These are phyloP conservation scores for Scytalidium lignicola DNA, from an alignment of 2,329 filamentous ascomycete genomes.

Conservation along the genomic window DNA sequence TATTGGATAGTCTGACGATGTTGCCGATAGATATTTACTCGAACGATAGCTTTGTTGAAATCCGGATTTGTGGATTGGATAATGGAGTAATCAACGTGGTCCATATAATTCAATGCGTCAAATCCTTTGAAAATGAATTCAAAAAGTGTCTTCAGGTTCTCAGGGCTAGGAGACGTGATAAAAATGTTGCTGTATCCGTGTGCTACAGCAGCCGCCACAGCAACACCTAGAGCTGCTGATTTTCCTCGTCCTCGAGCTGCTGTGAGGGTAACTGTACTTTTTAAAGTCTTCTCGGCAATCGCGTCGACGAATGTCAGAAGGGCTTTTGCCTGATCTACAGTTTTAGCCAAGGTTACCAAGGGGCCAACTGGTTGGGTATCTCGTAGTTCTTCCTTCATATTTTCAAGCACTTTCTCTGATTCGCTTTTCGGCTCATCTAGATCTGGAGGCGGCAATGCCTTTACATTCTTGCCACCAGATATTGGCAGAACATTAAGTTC, in stretches of 20 bases:
- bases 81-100: slow-evolving; percentile 96
- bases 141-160: slow-evolving; percentile 97
- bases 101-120: slow-evolving; percentile 86
- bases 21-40: slow-evolving; percentile 90
- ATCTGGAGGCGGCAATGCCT: slow-evolving; percentile 71
- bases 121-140: slow-evolving; percentile 99
- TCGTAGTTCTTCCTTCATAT: slow-evolving; percentile 79
- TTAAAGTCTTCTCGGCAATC: slow-evolving; percentile 90
- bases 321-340: slow-evolving; percentile 93
- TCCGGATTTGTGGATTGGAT: slow-evolving; percentile 97
- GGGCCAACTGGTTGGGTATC: slow-evolving; percentile 85
- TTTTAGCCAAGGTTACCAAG: slow-evolving; percentile 78
- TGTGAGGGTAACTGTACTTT: slow-evolving; percentile 89
- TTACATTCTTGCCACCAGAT: slow-evolving; percentile 87
- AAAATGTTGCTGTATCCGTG: slow-evolving; percentile 99
- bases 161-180: slow-evolving; percentile 94
- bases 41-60: slow-evolving; percentile 97
- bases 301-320: slow-evolving; percentile 95
- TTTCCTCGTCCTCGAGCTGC: slow-evolving; percentile 94
- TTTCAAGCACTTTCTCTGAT: slow-evolving; percentile 70
- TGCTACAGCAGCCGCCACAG: slow-evolving; percentile 87
- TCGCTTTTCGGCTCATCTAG: slow-evolving; percentile 67
- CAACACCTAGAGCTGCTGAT: slow-evolving; percentile 90
- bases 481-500: slow-evolving; percentile 97
- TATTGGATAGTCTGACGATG: slow-evolving; percentile 98